These are phyloP conservation scores for Aspergillus sparsus DNA, from an alignment of 495 filamentous ascomycete species.

Conservation along the genomic window DNA sequence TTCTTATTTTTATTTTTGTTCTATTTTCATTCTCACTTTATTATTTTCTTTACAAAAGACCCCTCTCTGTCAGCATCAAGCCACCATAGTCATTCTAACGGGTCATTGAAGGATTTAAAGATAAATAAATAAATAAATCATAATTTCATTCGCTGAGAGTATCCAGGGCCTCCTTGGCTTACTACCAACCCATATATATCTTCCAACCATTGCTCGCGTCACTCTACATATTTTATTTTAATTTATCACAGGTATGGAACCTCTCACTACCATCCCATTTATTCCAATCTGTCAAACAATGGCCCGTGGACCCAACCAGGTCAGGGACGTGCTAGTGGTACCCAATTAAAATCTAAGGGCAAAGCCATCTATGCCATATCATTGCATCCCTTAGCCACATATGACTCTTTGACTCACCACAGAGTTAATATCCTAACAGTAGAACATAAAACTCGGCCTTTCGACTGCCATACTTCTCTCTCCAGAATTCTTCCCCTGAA, in stretches of 20 bases:
- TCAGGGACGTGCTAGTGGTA: constrained; percentile 5
- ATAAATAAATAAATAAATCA: too few relatives aligned
- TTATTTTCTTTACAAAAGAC: neutral
- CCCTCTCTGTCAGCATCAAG: neutral
- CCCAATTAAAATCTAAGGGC: constrained; percentile 14
- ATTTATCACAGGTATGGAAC: neutral
- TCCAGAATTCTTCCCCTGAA: neutral
- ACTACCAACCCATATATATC: neutral
- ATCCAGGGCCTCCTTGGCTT: neutral
- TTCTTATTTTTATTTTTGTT: neutral
- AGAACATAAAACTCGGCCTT: neutral
- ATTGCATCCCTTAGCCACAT: neutral
- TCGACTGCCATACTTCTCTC: neutral
- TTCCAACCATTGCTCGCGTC: neutral
- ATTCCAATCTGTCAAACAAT: constrained; percentile 10
- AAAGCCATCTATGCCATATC: constrained; percentile 20
- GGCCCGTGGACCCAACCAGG: constrained; percentile 18
- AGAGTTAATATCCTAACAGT: neutral
- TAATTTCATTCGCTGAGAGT: too few relatives aligned
- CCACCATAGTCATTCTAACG: neutral
- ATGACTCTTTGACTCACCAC: constrained; percentile 5
- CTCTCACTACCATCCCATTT: too few relatives aligned
- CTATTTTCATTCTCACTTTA: neutral
- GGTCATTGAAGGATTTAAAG: too few relatives aligned
- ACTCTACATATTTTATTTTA: neutral